Evolutionary conservation across 1,284 basidiomycete genomes (phyloP).

Genomic region (Naganishia sp.): DNA sequence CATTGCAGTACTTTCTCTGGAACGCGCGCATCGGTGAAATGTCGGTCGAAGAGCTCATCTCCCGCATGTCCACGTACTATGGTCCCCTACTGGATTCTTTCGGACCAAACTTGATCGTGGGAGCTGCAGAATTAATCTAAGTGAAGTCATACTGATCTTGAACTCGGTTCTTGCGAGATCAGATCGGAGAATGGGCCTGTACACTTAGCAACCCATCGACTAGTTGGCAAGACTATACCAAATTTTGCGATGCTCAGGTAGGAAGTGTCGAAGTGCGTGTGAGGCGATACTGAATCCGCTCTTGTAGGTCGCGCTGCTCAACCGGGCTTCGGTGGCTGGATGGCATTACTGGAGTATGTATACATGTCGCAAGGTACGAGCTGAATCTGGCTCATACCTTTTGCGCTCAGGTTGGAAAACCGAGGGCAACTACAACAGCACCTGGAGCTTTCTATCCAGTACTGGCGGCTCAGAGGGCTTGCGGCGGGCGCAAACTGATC

Average conservation of each 20-base stretch:
- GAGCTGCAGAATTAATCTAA: neutral
- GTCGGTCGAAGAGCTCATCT: constrained; percentile 8
- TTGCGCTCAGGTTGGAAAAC: constrained; percentile 14
- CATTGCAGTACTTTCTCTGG: constrained; percentile 11
- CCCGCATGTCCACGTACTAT: neutral
- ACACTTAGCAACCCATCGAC: constrained; percentile 7
- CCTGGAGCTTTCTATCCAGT: constrained; percentile 27
- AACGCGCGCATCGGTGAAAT: constrained; percentile 3
- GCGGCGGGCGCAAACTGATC: neutral
- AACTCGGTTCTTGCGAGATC: too few relatives aligned
- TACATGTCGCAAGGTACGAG: too few relatives aligned
- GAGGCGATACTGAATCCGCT: neutral
- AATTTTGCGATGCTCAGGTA: constrained; percentile 33
- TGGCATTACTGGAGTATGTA: constrained; percentile 33
- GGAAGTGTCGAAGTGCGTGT: neutral
- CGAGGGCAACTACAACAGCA: constrained; percentile 6
- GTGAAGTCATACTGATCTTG: neutral
- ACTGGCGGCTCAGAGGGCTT: constrained; percentile 8
- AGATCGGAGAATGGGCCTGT: constrained; percentile 33
- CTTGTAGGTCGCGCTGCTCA: constrained; percentile 12
- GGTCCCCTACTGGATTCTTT: constrained; percentile 1
- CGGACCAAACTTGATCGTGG: constrained; percentile 19
- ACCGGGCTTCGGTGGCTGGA: constrained; percentile 14
- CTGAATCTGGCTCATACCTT: neutral
- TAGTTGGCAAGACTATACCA: neutral